Evolutionary conservation across 495 filamentous ascomycete genomes (phyloP).

Genomic region (Neurospora tetrasperma): DNA sequence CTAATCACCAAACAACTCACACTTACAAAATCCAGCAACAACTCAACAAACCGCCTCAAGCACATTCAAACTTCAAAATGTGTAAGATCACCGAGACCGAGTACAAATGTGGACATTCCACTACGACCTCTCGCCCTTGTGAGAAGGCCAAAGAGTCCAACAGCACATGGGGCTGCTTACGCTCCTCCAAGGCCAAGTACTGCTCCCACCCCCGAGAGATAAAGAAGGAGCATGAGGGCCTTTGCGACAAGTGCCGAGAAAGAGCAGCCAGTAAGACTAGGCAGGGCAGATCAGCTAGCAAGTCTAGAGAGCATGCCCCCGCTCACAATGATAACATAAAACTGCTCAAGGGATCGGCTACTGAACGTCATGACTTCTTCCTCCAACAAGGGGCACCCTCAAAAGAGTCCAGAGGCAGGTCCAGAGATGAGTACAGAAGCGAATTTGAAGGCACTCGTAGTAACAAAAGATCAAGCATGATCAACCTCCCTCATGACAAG

Average conservation of each 20-base stretch:
- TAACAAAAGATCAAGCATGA: neutral
- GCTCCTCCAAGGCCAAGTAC: neutral
- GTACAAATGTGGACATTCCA: neutral
- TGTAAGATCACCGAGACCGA: neutral
- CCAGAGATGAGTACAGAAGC: neutral
- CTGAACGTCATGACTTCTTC: neutral
- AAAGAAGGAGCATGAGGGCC: neutral
- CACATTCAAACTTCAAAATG: neutral
- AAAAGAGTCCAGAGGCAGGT: neutral
- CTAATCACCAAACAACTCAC: neutral
- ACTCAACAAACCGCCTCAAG: neutral
- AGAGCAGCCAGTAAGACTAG: neutral
- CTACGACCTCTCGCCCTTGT: neutral
- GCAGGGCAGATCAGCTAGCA: neutral
- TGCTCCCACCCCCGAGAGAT: neutral
- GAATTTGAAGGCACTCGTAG: neutral
- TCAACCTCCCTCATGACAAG: neutral
- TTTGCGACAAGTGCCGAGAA: neutral
- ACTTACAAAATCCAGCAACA: neutral
- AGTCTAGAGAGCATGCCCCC: neutral
- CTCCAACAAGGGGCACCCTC: neutral
- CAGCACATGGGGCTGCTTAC: neutral
- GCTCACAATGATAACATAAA: neutral
- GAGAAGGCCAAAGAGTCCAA: neutral
- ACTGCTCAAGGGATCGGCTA: neutral